A percentile compares a stretch with the other conserved stretches of the same genome.
Evolutionary conservation across 139 green algal species (phyloP).

Genomic region (Chlorella sp.): DNA sequence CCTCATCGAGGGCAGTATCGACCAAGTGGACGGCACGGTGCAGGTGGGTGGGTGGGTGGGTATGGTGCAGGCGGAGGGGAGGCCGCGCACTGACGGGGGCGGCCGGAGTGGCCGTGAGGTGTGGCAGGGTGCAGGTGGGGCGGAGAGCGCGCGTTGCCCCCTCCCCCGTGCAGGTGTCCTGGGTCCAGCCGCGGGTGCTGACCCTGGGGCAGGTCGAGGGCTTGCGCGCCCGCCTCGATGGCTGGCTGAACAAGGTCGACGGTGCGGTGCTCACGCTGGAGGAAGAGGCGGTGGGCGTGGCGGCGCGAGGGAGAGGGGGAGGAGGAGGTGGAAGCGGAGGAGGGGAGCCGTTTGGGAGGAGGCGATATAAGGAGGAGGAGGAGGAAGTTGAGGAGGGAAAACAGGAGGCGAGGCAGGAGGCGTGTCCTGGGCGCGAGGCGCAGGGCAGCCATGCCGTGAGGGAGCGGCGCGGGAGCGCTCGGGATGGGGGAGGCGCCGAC

Average conservation of each 20-base stretch:
- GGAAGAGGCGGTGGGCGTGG: slow-evolving; percentile 67
- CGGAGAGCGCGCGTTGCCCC: no score
- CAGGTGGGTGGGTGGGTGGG: slow-evolving; percentile 26
- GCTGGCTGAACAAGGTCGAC: slow-evolving; percentile 87
- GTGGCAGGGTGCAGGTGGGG: neutral
- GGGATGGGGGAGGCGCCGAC: neutral
- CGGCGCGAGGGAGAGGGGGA: no score
- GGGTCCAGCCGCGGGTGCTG: slow-evolving; percentile 93
- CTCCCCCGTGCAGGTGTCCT: slow-evolving; percentile 70
- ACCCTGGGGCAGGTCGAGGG: slow-evolving; percentile 65
- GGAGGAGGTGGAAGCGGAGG: no score
- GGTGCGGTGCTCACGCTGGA: slow-evolving; percentile 59
- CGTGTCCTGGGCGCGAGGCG: no score
- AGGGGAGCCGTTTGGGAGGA: no score
- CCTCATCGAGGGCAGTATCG: slow-evolving; percentile 92
- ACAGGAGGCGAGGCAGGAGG: no score
- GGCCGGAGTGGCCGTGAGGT: no score
- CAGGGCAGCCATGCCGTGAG: slow-evolving; percentile 9
- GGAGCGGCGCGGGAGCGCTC: no score
- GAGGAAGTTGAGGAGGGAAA: no score
- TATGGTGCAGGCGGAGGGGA: neutral
- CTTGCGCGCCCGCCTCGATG: slow-evolving; percentile 74
- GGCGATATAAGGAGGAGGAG: no score
- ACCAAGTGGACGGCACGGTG: slow-evolving; percentile 80
- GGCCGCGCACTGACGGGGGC: no score